These are phyloP conservation scores for Boechera stricta DNA, from an alignment of 345 rosid genomes.

Conservation along the genomic window DNA sequence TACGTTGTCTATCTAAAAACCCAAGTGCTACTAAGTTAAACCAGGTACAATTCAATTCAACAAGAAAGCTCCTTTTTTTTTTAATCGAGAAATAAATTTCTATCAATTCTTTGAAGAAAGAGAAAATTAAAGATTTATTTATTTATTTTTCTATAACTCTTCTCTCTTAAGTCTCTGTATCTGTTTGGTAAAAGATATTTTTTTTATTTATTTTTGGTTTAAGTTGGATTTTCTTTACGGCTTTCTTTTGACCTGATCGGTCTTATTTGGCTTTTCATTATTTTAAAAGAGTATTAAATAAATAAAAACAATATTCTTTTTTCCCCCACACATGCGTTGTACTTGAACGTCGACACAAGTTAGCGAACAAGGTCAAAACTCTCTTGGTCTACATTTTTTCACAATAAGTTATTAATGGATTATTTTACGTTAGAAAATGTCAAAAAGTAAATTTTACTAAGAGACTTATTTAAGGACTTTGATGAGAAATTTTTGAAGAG, in stretches of 20 bases:
- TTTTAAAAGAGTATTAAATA: background rate
- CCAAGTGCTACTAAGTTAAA: conserved; percentile 35
- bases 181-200: conserved; percentile 35
- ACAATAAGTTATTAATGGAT: background rate
- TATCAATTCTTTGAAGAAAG: background rate
- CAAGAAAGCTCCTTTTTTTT: conserved; percentile 26
- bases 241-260: conserved; percentile 50
- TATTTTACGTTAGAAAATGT: conserved; percentile 20
- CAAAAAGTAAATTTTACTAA: conserved; percentile 8
- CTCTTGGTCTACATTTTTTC: background rate
- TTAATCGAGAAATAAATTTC: background rate
- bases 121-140: background rate
- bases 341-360: conserved; percentile 37
- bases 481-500: background rate
- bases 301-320: background rate
- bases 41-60: conserved; percentile 37
- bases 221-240: conserved; percentile 37
- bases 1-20: conserved; percentile 35
- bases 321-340: conserved; percentile 41
- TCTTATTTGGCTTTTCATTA: conserved; percentile 41
- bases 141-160: background rate
- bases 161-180: conserved; percentile 23
- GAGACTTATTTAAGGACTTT: background rate
- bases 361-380: conserved; percentile 40
- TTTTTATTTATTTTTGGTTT: background rate